A percentile compares a stretch with the other conserved stretches of the same genome.
Conservation (phyloP, 257 asterid genomes). For the Nemophila menziesii region DNA sequence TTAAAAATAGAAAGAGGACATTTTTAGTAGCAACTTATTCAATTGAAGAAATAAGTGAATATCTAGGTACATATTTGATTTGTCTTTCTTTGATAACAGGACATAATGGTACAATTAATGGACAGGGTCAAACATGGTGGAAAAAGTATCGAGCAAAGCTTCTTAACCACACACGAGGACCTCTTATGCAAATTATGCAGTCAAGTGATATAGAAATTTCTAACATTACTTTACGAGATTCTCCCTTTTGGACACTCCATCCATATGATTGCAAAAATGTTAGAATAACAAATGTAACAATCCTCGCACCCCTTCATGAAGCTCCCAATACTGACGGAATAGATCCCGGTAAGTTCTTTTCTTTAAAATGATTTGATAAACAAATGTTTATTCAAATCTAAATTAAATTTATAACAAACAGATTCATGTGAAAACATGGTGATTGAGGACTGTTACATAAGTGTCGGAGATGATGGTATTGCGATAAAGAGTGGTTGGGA, state of each 20-base stretch:
- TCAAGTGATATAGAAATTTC: conserved; percentile 53
- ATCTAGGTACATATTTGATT: neutral
- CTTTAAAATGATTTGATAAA: neutral
- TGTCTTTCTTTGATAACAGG: conserved; percentile 31
- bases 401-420: neutral
- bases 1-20: too few relatives aligned
- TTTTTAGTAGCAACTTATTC: too few relatives aligned
- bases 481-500: conserved; percentile 26
- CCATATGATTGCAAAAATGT: conserved; percentile 75
- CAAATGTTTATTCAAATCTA: too few relatives aligned
- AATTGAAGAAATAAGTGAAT: too few relatives aligned
- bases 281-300: conserved; percentile 46
- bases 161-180: conserved; percentile 72
- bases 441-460: conserved; percentile 21
- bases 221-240: conserved; percentile 56
- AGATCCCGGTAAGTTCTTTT: conserved; percentile 52
- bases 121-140: conserved; percentile 82
- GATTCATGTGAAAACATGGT: conserved; percentile 22
- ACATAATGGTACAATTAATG: conserved; percentile 70
- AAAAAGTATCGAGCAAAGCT: conserved; percentile 51
- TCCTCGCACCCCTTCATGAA: conserved; percentile 50
- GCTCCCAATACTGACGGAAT: conserved; percentile 93
- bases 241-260: conserved; percentile 86
- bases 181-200: conserved; percentile 79
- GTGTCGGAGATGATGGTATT: conserved; percentile 23